phyloP scores from a whole-genome alignment of 306 rosid species.

The Cicer bijugum region DNA sequence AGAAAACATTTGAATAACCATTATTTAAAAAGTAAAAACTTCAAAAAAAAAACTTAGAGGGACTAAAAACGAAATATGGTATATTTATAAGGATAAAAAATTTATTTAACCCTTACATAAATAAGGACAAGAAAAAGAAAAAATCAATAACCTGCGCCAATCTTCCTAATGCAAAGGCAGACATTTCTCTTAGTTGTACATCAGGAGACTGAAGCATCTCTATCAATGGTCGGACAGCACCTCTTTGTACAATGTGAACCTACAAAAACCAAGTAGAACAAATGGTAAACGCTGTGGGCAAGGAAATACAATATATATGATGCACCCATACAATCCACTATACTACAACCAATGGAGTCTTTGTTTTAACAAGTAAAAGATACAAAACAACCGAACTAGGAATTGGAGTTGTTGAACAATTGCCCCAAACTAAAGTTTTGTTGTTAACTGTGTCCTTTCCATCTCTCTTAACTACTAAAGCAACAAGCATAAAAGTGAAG shows the following conservation, averaged over 20 bases:
- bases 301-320: constrained; percentile 4
- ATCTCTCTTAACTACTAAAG: constrained; percentile 30
- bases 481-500: constrained; percentile 11
- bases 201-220: constrained; percentile 98
- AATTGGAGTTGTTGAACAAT: constrained; percentile 26
- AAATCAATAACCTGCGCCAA: constrained; percentile 79
- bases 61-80: too few species aligned
- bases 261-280: constrained; percentile 44
- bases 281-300: constrained; percentile 4
- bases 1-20: too few species aligned
- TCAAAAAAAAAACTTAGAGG: too few species aligned
- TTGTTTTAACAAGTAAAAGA: constrained; percentile 23
- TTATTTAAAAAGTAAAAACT: too few species aligned
- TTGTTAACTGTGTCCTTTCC: constrained; percentile 7
- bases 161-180: constrained; percentile 99
- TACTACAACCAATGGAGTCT: constrained; percentile 30
- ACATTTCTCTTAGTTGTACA: constrained; percentile 93
- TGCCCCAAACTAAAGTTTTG: constrained; percentile 10
- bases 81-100: too few species aligned
- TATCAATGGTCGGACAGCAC: constrained; percentile 94
- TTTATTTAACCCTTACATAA: neutral
- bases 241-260: constrained; percentile 98
- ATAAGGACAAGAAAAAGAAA: neutral
- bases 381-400: constrained; percentile 28
- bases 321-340: constrained; percentile 27